Evolutionary conservation across 129 eudicot species (phyloP), one percentile per base, ranked within the genome.

Genomic region (Helianthus annuus): DNA sequence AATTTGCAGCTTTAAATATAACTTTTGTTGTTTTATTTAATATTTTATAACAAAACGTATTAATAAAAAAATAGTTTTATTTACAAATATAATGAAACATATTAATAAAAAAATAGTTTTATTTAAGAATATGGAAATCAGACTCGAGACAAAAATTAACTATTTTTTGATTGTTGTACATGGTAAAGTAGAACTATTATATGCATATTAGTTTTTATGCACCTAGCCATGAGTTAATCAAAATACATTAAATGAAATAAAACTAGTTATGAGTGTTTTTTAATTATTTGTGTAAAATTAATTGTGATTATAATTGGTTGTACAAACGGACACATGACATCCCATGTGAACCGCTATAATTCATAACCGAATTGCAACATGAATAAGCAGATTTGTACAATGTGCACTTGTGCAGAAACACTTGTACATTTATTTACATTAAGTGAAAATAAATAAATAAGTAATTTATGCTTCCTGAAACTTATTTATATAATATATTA

Each of bases 301-400:
- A 9, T 42, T 42, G 46, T 62, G 38, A 67, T 75, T 36, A 38
- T 46, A 67, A 58, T 39, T 66, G 56, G 53, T 55, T 76, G 80
- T 59, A 58, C 32, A 64, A 66, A 72, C 64, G 32, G 71, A 54
- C 73, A 69, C 57, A 36, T 15, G 2, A 32, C 36, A 22, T 11
- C 68, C 60, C 75, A 81, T 71, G 75, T 71, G 78, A 76, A 57
- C 58, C 48, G 16, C 22, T 64, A 63, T 64, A 38, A 59, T 57
- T 60, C 17, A 29, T 10, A 19, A 15, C 69, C 48, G 53, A 54
- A 69, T 51, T 22, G 80, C 59, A 59, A 75, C 51, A 38, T 40
- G 58, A 68, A n/a, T 10, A 7, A 11, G 10, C 48, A 55, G 32
- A 62, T 45, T 16, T 45, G 14, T 63, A 61, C 11, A 7, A 16